Conservation (phyloP, 768 basidiomycete genomes). For the Podaxis sp. region DNA sequence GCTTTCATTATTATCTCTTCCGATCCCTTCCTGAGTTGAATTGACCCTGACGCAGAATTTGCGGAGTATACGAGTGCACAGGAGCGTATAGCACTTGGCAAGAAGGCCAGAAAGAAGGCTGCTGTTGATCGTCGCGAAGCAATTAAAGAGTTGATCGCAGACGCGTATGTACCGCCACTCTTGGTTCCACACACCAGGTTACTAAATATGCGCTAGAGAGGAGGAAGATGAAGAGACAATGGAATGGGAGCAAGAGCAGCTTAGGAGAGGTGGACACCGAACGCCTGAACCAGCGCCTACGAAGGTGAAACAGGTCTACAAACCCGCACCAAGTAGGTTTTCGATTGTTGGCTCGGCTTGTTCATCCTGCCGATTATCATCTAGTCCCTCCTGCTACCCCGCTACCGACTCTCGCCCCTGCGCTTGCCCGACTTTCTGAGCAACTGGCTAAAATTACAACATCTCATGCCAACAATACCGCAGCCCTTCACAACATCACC, state of each 20-base stretch:
- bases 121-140: slow-evolving; percentile 62
- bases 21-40: not conserved
- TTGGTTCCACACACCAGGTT: not conserved
- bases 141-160: slow-evolving; percentile 81
- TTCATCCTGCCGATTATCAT: slow-evolving; percentile 17
- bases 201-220: slow-evolving; percentile 40
- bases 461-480: slow-evolving; percentile 66
- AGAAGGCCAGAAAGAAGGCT: slow-evolving; percentile 75
- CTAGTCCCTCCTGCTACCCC: slow-evolving; percentile 67
- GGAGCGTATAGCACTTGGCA: slow-evolving; percentile 83
- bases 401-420: slow-evolving; percentile 63
- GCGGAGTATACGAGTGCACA: slow-evolving; percentile 88
- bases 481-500: slow-evolving; percentile 54
- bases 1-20: slow-evolving; percentile 19
- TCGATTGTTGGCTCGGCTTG: not conserved
- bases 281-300: slow-evolving; percentile 36
- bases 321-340: slow-evolving; percentile 65
- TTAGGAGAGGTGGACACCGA: slow-evolving; percentile 69
- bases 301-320: slow-evolving; percentile 59
- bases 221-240: slow-evolving; percentile 83
- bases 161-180: slow-evolving; percentile 55
- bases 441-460: slow-evolving; percentile 59
- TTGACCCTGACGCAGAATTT: slow-evolving; percentile 51
- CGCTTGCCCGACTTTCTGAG: slow-evolving; percentile 59
- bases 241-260: slow-evolving; percentile 85